phyloP scores from a whole-genome alignment of 441 rosid genomes.

The Adansonia grandidieri region DNA sequence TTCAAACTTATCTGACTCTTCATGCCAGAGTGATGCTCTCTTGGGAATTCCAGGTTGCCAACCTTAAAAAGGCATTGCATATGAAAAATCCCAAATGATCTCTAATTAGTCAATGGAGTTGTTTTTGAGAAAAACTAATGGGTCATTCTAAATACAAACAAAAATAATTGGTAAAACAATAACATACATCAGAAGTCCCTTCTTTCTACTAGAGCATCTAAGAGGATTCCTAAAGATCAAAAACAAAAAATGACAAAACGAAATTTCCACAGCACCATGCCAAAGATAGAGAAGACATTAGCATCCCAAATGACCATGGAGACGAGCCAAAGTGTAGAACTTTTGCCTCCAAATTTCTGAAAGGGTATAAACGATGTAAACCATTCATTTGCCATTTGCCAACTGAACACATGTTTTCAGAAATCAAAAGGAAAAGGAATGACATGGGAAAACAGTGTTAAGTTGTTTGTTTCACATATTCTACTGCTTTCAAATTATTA shows the following conservation, averaged over 20 bases:
- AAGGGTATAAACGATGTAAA: slow-evolving; percentile 10
- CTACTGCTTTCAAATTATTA: background rate
- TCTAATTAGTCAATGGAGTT: slow-evolving; percentile 7
- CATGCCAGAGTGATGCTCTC: slow-evolving; percentile 91
- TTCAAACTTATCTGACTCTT: slow-evolving; percentile 99
- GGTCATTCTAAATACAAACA: background rate
- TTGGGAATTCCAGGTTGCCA: slow-evolving; percentile 98
- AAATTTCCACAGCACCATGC: background rate
- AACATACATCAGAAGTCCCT: slow-evolving; percentile 12
- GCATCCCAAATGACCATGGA: slow-evolving; percentile 6
- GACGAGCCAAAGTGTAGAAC: background rate
- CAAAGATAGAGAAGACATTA: slow-evolving; percentile 9
- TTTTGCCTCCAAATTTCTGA: slow-evolving; percentile 12
- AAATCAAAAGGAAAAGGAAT: slow-evolving; percentile 6
- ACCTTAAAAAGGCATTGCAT: slow-evolving; percentile 57
- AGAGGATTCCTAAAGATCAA: background rate
- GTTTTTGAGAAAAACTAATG: background rate
- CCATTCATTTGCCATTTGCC: background rate
- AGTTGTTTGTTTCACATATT: background rate
- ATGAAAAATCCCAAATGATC: slow-evolving; percentile 32
- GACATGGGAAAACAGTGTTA: background rate
- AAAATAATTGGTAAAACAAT: slow-evolving; percentile 5
- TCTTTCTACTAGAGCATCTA: slow-evolving; percentile 12
- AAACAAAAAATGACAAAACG: background rate
- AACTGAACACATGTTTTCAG: background rate